phyloP scores from a whole-genome alignment of 305 asterid species.

The Fraxinus angustifolia region DNA sequence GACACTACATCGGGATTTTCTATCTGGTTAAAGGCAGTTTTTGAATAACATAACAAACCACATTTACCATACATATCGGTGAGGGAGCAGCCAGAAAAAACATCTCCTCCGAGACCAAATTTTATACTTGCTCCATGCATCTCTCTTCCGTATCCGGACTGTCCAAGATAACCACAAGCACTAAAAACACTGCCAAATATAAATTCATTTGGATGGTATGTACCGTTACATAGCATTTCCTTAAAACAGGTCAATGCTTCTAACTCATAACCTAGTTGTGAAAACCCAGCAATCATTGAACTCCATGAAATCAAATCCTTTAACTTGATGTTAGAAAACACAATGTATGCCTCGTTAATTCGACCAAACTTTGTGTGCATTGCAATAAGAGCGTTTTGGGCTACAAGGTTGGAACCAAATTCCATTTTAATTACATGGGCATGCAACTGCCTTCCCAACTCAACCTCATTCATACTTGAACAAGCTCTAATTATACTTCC shows the following conservation, averaged over 20 bases:
- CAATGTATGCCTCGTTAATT: conserved; percentile 37
- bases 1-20: conserved; percentile 59
- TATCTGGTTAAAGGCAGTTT: conserved; percentile 48
- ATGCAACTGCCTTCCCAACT: conserved; percentile 58
- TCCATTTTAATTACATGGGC: conserved; percentile 57
- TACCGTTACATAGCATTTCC: conserved; percentile 50
- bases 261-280: conserved; percentile 61
- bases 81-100: conserved; percentile 61
- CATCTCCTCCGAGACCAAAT: conserved; percentile 48
- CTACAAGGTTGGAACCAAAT: conserved; percentile 50
- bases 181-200: conserved; percentile 61
- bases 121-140: conserved; percentile 62
- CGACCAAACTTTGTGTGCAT: conserved; percentile 56
- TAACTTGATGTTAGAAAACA: conserved; percentile 40
- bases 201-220: conserved; percentile 54
- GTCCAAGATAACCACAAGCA: conserved; percentile 55
- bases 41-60: conserved; percentile 50
- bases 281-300: conserved; percentile 70
- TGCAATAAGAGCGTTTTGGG: conserved; percentile 67
- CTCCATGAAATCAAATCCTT: conserved; percentile 84
- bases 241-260: conserved; percentile 52
- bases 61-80: conserved; percentile 81
- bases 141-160: conserved; percentile 54
- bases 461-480: conserved; percentile 35
- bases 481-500: conserved; percentile 65